Evolutionary conservation across 805 yeast species (phyloP), one percentile per base, ranked within the genome.

Genomic region (Saturnispora zaruensis): DNA sequence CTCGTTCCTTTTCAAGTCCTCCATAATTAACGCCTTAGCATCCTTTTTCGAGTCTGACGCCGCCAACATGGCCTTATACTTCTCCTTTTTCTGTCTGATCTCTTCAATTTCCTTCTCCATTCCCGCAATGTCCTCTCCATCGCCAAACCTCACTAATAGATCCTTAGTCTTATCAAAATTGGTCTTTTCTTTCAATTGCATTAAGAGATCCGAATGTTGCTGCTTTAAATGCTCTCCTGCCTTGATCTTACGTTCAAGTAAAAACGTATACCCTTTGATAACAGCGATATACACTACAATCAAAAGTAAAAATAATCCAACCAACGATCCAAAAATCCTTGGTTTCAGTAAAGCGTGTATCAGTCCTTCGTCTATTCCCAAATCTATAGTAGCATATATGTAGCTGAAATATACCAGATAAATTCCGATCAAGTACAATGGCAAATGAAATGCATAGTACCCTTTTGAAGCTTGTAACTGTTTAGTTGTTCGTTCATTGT

Each of bases 151-250:
- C 46, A 75, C 77, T 41, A 90, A 67, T 43, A 90, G 71, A n/a
- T 84, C 80, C 64, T 80, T 81, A 1, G 96, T 86, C 13, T 82
- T 74, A 58, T 84, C 77, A 64, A 79, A 91, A 55, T 86, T 84
- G 14, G 96, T 85, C 59, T 78, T 73, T 50, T 63, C 70, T 51
- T 64, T 66, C 37, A 65, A 60, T 38, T 63, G 66, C 16, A 60
- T 58, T 26, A 67, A 57, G 50, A 66, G 69, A 36, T 69, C 70
- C 52, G 68, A 59, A 48, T 71, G 72, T 38, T 66, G 62, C 23
- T 60, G 59, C 41, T 62, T 64, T 57, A 54, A 53, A 50, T 33
- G 56, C 56, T 54, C 66, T 59, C 55, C 54, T 45, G 45, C 55
- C 3, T 30, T 38, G 43, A 60, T 61, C n/a, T 59, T 60, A 16